Evolutionary conservation across 805 yeast species (phyloP).

Genomic region (Lipomyces anomalus): DNA sequence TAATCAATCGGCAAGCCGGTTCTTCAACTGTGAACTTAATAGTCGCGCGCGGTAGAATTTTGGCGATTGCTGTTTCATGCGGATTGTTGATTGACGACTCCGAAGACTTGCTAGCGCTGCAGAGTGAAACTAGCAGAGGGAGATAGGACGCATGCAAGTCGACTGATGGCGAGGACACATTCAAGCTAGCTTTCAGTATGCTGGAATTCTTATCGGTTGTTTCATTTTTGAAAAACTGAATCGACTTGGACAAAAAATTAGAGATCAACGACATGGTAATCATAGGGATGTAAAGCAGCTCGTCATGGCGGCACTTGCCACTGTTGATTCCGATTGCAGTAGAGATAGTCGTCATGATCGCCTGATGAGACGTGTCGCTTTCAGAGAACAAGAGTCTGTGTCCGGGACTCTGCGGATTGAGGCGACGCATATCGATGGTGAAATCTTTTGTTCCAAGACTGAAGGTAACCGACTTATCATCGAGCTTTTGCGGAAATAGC

Average conservation of each 20-base stretch:
- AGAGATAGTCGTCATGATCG: conserved; percentile 33
- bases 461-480: conserved; percentile 5
- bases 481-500: conserved; percentile 24
- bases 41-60: conserved; percentile 26
- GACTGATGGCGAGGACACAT: conserved; percentile 36
- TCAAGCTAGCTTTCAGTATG: conserved; percentile 30
- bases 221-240: conserved; percentile 30
- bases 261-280: conserved; percentile 34
- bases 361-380: conserved; percentile 38
- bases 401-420: conserved; percentile 38
- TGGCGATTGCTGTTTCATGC: no score
- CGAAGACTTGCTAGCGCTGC: conserved; percentile 10
- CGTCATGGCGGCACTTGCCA: conserved; percentile 34
- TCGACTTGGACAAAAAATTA: conserved; percentile 34
- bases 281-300: conserved; percentile 37
- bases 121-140: conserved; percentile 31
- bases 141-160: conserved; percentile 35
- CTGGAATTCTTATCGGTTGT: conserved; percentile 27
- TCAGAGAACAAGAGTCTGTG: conserved; percentile 35
- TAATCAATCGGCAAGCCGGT: conserved; percentile 32
- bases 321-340: conserved; percentile 34
- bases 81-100: no score
- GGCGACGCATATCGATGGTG: conserved; percentile 35
- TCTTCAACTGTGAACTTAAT: conserved; percentile 32
- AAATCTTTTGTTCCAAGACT: conserved; percentile 32